A percentile compares a stretch with the other conserved stretches of the same genome.
Conservation (phyloP, 2,329 filamentous ascomycete species). For the Trichoderma afroharzianum region DNA sequence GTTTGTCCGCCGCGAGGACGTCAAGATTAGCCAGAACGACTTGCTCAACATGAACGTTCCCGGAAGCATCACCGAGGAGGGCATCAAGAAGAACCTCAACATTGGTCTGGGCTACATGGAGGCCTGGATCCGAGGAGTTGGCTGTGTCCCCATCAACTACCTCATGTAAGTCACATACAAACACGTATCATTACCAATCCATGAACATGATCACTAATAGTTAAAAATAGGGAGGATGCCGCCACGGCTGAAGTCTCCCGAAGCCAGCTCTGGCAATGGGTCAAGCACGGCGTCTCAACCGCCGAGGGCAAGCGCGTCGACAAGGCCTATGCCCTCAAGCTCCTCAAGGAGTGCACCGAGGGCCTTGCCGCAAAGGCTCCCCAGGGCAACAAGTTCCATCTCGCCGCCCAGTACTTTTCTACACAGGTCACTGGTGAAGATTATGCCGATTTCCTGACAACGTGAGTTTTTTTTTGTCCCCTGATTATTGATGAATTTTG, state of each 20-base stretch:
- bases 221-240: slow-evolving; percentile 68
- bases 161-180: slow-evolving; percentile 62
- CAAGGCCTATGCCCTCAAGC: slow-evolving; percentile 82
- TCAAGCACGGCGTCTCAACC: slow-evolving; percentile 67
- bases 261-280: slow-evolving; percentile 96
- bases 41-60: slow-evolving; percentile 98
- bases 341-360: slow-evolving; percentile 82
- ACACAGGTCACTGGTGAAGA: slow-evolving; percentile 94
- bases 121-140: slow-evolving; percentile 90
- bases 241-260: slow-evolving; percentile 95
- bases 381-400: slow-evolving; percentile 85
- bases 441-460: slow-evolving; percentile 92
- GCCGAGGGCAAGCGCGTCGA: slow-evolving; percentile 88
- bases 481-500: background rate
- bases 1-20: slow-evolving; percentile 85
- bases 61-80: slow-evolving; percentile 85
- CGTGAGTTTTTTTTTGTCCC: slow-evolving; percentile 53
- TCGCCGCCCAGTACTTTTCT: slow-evolving; percentile 90
- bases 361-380: slow-evolving; percentile 69
- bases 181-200: background rate
- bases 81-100: slow-evolving; percentile 95
- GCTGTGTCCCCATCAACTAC: slow-evolving; percentile 96
- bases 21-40: slow-evolving; percentile 80
- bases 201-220: slow-evolving; percentile 1
- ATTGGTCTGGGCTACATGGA: slow-evolving; percentile 99